phyloP scores from a whole-genome alignment of 2,329 filamentous ascomycete species.

The Tricladium varicosporioides region DNA sequence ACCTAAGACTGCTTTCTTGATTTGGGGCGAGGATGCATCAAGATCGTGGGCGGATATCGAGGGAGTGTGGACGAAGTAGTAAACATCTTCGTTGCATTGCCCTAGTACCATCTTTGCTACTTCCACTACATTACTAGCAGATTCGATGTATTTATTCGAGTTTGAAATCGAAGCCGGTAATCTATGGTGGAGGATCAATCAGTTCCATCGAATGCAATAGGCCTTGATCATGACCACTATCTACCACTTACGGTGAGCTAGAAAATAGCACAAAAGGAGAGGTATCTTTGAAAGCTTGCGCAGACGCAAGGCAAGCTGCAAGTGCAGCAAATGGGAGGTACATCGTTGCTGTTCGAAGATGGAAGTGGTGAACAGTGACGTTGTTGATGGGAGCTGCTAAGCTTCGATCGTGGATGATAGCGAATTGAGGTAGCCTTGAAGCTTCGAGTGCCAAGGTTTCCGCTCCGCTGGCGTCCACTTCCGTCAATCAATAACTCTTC shows the following conservation, averaged over 20 bases:
- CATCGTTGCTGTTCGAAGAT: conserved; percentile 42
- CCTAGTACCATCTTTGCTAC: conserved; percentile 48
- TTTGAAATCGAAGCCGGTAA: conserved; percentile 16
- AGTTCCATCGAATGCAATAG: background rate
- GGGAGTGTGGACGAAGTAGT: conserved; percentile 76
- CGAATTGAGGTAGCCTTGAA: background rate
- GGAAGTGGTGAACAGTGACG: background rate
- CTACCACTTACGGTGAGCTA: conserved; percentile 37
- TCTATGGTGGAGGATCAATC: conserved; percentile 9
- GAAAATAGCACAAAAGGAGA: conserved; percentile 90
- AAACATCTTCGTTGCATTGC: conserved; percentile 70
- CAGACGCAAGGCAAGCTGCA: conserved; percentile 55
- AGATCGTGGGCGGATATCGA: conserved; percentile 72
- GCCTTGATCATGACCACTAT: background rate
- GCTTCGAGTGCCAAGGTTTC: background rate
- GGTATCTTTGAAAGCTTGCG: conserved; percentile 77
- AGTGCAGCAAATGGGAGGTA: conserved; percentile 51
- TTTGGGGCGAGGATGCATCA: conserved; percentile 48
- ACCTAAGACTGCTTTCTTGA: conserved; percentile 35
- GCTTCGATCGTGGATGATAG: conserved; percentile 10
- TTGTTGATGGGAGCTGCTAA: conserved; percentile 15
- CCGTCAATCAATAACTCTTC: background rate
- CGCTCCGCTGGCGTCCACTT: background rate
- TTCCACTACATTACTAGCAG: conserved; percentile 19
- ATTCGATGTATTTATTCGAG: conserved; percentile 23